Evolutionary conservation across 345 rosid genomes (phyloP).

Genomic region (Populus deltoides): DNA sequence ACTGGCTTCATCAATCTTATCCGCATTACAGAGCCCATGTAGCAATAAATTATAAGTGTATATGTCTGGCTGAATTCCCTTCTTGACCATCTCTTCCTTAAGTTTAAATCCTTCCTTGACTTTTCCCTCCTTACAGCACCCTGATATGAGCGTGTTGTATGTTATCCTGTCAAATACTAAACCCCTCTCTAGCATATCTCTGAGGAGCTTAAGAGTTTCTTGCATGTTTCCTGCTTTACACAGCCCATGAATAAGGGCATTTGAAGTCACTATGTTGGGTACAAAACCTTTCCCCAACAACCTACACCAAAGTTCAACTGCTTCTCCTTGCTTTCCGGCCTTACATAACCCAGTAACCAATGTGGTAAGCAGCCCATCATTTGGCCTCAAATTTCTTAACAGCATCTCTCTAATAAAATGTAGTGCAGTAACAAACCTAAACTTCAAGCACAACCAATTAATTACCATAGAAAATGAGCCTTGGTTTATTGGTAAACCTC

Average conservation of each 20-base stretch:
- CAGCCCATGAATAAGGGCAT: conserved; percentile 76
- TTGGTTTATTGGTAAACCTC: conserved; percentile 46
- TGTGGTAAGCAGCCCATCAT: conserved; percentile 55
- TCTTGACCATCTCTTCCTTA: conserved; percentile 59
- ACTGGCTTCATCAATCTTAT: conserved; percentile 61
- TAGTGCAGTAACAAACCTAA: conserved; percentile 55
- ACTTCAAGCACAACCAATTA: conserved; percentile 43
- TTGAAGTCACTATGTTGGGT: conserved; percentile 51
- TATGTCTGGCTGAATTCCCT: conserved; percentile 61
- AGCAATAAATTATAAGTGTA: conserved; percentile 57
- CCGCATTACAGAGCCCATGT: conserved; percentile 46
- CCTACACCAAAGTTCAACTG: conserved; percentile 57
- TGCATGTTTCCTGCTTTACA: conserved; percentile 54
- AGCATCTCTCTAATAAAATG: conserved; percentile 52
- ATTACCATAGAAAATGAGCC: conserved; percentile 60
- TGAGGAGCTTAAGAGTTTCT: conserved; percentile 51
- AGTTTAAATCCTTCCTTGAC: conserved; percentile 53
- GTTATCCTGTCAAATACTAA: conserved; percentile 52
- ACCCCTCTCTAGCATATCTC: conserved; percentile 49
- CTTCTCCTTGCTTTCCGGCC: conserved; percentile 50
- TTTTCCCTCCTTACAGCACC: conserved; percentile 53
- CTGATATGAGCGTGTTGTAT: conserved; percentile 58
- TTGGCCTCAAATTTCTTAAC: conserved; percentile 60
- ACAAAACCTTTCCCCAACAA: conserved; percentile 46
- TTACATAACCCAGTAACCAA: conserved; percentile 61